Percentiles rank a stretch among this genome's conserved stretches.
These are phyloP conservation scores for Ogataea corticis DNA, from an alignment of 805 yeast genomes.

Conservation along the genomic window DNA sequence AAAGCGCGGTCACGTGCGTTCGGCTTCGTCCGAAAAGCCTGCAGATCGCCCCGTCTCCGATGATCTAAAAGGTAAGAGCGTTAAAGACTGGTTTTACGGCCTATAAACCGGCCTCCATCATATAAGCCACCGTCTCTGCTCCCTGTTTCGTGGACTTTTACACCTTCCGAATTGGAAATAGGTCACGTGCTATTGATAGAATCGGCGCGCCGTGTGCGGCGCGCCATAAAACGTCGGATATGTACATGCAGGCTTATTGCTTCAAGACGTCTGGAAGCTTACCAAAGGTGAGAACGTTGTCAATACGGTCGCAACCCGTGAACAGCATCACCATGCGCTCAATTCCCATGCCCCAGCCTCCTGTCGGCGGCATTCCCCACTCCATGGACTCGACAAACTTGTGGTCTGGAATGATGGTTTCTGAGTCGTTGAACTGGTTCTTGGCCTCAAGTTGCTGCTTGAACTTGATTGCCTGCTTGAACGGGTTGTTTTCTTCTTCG, in stretches of 20 bases:
- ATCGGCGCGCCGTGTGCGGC: no score
- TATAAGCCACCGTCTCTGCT: no score
- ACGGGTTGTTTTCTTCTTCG: constrained; percentile 93
- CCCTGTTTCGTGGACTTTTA: no score
- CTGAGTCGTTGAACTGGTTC: constrained; percentile 52
- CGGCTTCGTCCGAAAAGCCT: no score
- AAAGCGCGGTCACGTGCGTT: no score
- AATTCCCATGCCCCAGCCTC: constrained; percentile 96
- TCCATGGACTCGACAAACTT: constrained; percentile 76
- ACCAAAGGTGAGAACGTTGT: constrained; percentile 75
- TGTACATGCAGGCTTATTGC: constrained; percentile 43
- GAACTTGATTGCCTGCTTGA: constrained; percentile 65
- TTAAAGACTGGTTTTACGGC: no score
- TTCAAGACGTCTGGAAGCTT: constrained; percentile 65
- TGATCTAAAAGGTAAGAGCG: no score
- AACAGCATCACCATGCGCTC: constrained; percentile 85
- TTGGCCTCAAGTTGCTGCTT: constrained; percentile 53
- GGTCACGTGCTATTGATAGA: no score
- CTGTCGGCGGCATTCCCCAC: constrained; percentile 96
- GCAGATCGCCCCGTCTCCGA: no score
- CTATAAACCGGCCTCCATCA: no score
- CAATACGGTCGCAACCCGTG: constrained; percentile 64
- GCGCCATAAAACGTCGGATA: background rate
- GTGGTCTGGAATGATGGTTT: constrained; percentile 69
- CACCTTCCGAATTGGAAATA: no score